phyloP scores from a whole-genome alignment of 2,329 filamentous ascomycete species.

The Alternaria consortialis region DNA sequence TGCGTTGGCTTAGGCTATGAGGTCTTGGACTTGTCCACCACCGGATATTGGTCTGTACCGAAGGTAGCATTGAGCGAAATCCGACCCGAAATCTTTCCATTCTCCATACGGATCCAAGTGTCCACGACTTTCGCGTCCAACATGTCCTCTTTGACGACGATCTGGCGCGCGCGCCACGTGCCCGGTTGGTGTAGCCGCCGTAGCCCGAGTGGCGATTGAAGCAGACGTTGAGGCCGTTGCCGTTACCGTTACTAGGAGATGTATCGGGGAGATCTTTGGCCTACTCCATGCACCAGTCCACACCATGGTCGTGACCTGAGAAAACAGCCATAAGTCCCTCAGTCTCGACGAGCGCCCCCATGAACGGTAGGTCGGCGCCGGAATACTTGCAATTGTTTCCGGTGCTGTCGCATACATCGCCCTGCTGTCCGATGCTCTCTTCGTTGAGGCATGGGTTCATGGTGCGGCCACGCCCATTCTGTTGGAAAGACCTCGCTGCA shows the following conservation, averaged over 20 bases:
- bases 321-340: conserved; percentile 57
- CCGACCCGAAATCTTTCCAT: conserved; percentile 60
- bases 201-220: conserved; percentile 74
- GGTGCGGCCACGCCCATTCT: conserved; percentile 57
- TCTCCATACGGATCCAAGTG: conserved; percentile 70
- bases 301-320: conserved; percentile 73
- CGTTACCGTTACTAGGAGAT: conserved; percentile 52
- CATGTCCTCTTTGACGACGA: conserved; percentile 58
- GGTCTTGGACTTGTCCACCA: conserved; percentile 19
- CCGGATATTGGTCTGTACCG: conserved; percentile 64
- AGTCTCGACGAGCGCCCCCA: conserved; percentile 66
- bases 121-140: conserved; percentile 57
- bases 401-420: conserved; percentile 22
- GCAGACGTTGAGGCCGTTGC: conserved; percentile 61
- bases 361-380: conserved; percentile 67
- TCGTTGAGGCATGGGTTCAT: conserved; percentile 54
- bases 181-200: conserved; percentile 72
- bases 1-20: conserved; percentile 13
- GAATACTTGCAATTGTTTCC: conserved; percentile 45
- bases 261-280: conserved; percentile 36
- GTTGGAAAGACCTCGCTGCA: conserved; percentile 48
- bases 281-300: conserved; percentile 56
- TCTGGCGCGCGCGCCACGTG: conserved; percentile 66
- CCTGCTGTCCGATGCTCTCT: conserved; percentile 36
- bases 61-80: conserved; percentile 69